phyloP scores from a whole-genome alignment of 225 moss, liverwort and hornwort genomes.

The Marchantia paleacea region DNA sequence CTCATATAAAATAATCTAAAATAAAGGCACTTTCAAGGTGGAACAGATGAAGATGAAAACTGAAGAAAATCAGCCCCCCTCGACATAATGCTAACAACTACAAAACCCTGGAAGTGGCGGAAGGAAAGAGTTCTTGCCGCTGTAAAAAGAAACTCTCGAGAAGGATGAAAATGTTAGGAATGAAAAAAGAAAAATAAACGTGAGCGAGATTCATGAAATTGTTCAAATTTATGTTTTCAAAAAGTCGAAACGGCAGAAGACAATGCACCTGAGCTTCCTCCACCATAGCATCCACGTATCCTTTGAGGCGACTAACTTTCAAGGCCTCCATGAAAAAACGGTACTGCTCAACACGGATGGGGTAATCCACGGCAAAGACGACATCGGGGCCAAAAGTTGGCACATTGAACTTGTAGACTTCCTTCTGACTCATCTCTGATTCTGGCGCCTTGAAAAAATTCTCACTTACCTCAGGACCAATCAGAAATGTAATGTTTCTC shows the following conservation, averaged over 20 bases:
- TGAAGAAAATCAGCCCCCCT: too few species aligned
- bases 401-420: constrained; percentile 98
- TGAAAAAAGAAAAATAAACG: too few species aligned
- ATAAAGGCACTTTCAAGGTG: too few species aligned
- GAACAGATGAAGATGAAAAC: too few species aligned
- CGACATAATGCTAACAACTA: too few species aligned
- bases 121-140: too few species aligned
- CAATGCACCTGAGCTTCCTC: constrained; percentile 81
- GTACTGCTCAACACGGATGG: constrained; percentile 89
- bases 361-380: constrained; percentile 95
- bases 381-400: constrained; percentile 98
- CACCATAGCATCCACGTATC: constrained; percentile 87
- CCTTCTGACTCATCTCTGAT: constrained; percentile 82
- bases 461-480: constrained; percentile 82
- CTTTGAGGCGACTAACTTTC: constrained; percentile 83
- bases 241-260: not conserved
- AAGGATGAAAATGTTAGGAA: too few species aligned
- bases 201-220: not conserved
- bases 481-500: constrained; percentile 72
- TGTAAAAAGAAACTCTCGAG: too few species aligned
- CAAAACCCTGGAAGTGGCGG: too few species aligned
- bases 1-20: too few species aligned
- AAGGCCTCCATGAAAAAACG: constrained; percentile 97
- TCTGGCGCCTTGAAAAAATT: constrained; percentile 97
- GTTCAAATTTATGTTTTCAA: not conserved